A percentile compares a stretch with the other conserved stretches of the same genome.
phyloP scores from a whole-genome alignment of 495 filamentous ascomycete species.

The Penicillium salamii region DNA sequence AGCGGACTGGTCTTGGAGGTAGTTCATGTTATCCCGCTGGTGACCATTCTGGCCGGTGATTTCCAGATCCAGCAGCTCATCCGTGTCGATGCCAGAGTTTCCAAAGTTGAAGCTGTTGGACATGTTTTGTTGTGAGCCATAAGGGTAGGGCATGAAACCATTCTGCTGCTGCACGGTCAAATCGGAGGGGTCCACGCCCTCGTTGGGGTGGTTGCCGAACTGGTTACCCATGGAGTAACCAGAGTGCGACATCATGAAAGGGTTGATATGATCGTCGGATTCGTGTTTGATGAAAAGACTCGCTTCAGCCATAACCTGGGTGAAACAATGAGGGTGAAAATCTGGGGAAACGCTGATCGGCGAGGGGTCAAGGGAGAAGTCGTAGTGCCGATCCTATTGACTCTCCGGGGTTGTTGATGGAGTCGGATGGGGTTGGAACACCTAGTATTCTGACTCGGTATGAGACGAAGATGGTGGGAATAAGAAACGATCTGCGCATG shows the following conservation, averaged over 20 bases:
- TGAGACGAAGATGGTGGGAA: background rate
- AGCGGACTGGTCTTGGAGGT: constrained; percentile 44
- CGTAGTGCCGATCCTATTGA: constrained; percentile 21
- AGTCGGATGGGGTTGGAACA: constrained; percentile 12
- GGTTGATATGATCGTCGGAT: constrained; percentile 61
- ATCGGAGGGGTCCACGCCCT: constrained; percentile 81
- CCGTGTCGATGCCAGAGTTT: constrained; percentile 53
- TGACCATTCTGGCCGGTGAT: constrained; percentile 45
- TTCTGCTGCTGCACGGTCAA: constrained; percentile 64
- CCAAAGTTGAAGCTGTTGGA: constrained; percentile 52
- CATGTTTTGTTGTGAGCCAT: constrained; percentile 49
- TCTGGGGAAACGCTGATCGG: constrained; percentile 15
- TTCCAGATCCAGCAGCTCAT: constrained; percentile 52
- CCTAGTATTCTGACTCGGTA: constrained; percentile 2
- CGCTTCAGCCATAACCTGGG: constrained; percentile 36
- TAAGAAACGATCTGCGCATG: background rate
- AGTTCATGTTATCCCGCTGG: constrained; percentile 40
- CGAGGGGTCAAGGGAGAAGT: constrained; percentile 16
- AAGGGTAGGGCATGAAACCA: constrained; percentile 50
- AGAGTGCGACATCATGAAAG: constrained; percentile 54
- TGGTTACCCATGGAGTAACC: constrained; percentile 64
- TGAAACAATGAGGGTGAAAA: constrained; percentile 1
- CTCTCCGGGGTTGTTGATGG: constrained; percentile 19
- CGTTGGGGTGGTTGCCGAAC: constrained; percentile 56
- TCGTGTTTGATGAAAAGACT: constrained; percentile 78